phyloP scores from a whole-genome alignment of 2,329 filamentous ascomycete species.

The Paraphoma sp. region DNA sequence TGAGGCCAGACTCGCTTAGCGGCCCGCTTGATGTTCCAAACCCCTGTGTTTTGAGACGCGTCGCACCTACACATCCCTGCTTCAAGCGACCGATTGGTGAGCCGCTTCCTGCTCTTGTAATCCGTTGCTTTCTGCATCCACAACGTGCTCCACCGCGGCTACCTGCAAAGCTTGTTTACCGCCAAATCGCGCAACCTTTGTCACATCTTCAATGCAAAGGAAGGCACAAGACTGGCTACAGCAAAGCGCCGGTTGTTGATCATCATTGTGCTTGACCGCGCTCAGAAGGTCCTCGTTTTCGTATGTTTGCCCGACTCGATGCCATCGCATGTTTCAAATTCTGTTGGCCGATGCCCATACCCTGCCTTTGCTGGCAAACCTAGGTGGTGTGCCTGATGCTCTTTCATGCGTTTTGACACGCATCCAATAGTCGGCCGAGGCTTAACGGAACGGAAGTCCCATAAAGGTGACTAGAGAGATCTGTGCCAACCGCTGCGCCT shows the following conservation, averaged over 20 bases:
- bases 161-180: slow-evolving; percentile 25
- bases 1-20: slow-evolving; percentile 32
- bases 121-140: slow-evolving; percentile 17
- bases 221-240: slow-evolving; percentile 20
- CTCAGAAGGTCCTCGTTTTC: not conserved
- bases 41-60: slow-evolving; percentile 38
- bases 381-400: not conserved
- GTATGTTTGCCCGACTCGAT: not conserved
- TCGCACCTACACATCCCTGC: slow-evolving; percentile 32
- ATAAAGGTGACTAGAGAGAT: not conserved
- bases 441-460: not conserved
- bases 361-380: not conserved
- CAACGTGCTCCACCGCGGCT: slow-evolving; percentile 20
- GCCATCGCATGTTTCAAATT: not conserved
- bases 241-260: slow-evolving; percentile 11
- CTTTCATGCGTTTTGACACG: not conserved
- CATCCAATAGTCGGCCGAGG: not conserved
- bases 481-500: slow-evolving; percentile 16
- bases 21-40: slow-evolving; percentile 23
- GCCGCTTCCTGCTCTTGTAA: slow-evolving; percentile 12
- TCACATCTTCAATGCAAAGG: slow-evolving; percentile 20
- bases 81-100: slow-evolving; percentile 33
- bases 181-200: slow-evolving; percentile 7
- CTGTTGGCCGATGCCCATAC: not conserved
- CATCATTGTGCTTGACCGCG: not conserved